Evolutionary conservation across 78 protist species (phyloP).

Genomic region (Kipferlia bialata): DNA sequence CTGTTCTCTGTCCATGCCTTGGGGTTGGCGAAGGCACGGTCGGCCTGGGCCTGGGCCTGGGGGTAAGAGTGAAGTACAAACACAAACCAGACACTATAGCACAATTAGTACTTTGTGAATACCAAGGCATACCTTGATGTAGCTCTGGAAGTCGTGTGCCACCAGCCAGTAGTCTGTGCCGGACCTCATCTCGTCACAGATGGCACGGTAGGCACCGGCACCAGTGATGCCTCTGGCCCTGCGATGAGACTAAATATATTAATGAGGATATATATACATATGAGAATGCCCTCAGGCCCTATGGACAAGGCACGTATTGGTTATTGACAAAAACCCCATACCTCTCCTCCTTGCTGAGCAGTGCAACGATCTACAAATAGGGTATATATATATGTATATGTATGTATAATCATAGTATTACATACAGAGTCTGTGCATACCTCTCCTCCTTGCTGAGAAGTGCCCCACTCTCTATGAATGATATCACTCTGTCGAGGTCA

Average conservation of each 20-base stretch:
- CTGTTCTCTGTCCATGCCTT: slow-evolving; percentile 14
- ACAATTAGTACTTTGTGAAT: neutral
- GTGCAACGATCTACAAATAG: too few species aligned
- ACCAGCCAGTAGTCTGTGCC: neutral
- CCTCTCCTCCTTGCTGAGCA: too few species aligned
- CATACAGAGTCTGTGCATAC: too few species aligned
- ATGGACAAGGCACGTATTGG: too few species aligned
- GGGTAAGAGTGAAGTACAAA: neutral
- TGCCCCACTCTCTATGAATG: neutral
- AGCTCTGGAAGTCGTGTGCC: neutral
- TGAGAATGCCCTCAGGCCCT: too few species aligned
- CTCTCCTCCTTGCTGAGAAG: neutral
- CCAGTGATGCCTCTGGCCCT: too few species aligned
- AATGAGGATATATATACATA: too few species aligned
- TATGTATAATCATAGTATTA: too few species aligned
- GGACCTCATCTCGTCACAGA: neutral
- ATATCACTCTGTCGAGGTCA: neutral
- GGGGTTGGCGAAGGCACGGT: slow-evolving; percentile 13
- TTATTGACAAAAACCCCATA: too few species aligned
- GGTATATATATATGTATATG: too few species aligned
- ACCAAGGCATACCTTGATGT: neutral
- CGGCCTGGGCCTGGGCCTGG: slow-evolving; percentile 11
- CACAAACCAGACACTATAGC: neutral
- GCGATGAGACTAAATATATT: too few species aligned
- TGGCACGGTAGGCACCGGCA: neutral